phyloP scores from a whole-genome alignment of 2,329 filamentous ascomycete species.

The Phialophora verrucosa region DNA sequence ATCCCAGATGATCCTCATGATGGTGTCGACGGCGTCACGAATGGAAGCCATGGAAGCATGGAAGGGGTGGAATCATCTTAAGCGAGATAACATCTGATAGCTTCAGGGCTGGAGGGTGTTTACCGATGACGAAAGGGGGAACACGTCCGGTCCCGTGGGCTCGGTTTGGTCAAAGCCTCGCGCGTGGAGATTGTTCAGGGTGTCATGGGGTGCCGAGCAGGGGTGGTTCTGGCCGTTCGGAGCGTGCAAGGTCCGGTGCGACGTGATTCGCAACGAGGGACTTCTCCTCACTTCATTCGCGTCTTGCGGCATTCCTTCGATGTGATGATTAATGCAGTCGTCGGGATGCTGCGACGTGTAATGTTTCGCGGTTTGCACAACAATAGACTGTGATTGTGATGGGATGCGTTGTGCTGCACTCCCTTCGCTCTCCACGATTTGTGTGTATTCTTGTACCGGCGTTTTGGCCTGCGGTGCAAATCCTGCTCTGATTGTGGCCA shows the following conservation, averaged over 20 bases:
- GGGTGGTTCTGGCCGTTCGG: neutral
- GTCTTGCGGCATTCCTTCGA: neutral
- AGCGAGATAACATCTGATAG: conserved; percentile 14
- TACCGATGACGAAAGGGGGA: conserved; percentile 11
- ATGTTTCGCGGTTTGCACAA: neutral
- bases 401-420: neutral
- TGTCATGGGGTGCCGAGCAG: neutral
- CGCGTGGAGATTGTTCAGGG: conserved; percentile 2
- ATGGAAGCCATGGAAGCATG: conserved; percentile 17
- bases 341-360: neutral
- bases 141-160: conserved; percentile 6
- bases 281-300: conserved; percentile 14
- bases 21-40: conserved; percentile 11
- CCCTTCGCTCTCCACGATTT: neutral
- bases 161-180: neutral
- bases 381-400: neutral
- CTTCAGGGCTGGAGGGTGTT: neutral
- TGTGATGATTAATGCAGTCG: conserved; percentile 13
- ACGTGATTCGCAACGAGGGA: conserved; percentile 13
- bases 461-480: neutral
- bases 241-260: conserved; percentile 4
- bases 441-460: neutral
- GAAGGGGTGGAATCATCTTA: conserved; percentile 14
- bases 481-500: neutral
- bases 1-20: conserved; percentile 1